phyloP scores from a whole-genome alignment of 192 early-diverging fungal species.

The Chytriomyces confervae region DNA sequence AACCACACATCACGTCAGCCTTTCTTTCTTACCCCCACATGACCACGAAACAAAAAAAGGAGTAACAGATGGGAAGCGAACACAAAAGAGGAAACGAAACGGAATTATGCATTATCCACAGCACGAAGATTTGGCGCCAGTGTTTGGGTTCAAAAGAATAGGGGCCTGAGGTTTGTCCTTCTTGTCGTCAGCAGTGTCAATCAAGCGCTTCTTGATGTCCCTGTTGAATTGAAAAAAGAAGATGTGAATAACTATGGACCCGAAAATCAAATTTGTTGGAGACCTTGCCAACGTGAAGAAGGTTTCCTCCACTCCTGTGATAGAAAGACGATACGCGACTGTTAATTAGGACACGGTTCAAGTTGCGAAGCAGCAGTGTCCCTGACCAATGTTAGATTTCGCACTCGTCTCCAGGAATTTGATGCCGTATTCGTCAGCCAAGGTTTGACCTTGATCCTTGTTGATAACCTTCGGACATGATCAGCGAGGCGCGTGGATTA shows the following conservation, averaged over 20 bases:
- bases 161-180: conserved; percentile 46
- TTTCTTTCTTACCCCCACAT: too few species aligned
- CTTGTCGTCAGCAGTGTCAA: conserved; percentile 81
- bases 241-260: conserved; percentile 8
- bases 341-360: neutral
- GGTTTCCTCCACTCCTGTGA: conserved; percentile 80
- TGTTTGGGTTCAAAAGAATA: conserved; percentile 19
- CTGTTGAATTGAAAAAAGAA: conserved; percentile 47
- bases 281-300: conserved; percentile 95
- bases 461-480: conserved; percentile 76
- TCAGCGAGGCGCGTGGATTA: neutral
- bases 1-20: too few species aligned
- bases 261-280: conserved; percentile 26
- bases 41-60: too few species aligned
- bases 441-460: conserved; percentile 93
- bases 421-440: conserved; percentile 93
- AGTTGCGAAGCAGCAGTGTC: neutral
- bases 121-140: conserved; percentile 2
- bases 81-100: too few species aligned
- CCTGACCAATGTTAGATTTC: conserved; percentile 90
- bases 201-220: conserved; percentile 98
- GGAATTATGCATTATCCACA: conserved; percentile 17
- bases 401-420: conserved; percentile 98
- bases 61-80: too few species aligned
- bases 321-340: neutral